phyloP scores from a whole-genome alignment of 345 rosid genomes.

The Linum lewisii region DNA sequence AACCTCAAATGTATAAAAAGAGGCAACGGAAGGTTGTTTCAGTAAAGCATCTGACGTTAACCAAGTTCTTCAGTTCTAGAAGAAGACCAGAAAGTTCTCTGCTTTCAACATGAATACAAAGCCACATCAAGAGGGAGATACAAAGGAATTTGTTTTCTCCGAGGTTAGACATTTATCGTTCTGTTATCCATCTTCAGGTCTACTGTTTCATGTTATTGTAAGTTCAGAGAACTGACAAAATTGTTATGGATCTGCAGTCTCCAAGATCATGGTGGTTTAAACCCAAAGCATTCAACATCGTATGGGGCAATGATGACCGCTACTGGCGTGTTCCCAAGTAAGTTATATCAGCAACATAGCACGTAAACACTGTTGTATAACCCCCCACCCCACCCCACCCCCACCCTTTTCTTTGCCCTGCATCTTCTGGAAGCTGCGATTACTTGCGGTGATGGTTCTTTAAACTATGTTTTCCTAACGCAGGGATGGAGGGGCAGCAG shows the following conservation, averaged over 20 bases:
- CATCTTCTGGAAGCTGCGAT: not conserved
- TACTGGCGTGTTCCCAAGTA: not conserved
- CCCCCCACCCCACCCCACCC: too few species aligned
- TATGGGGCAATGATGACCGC: constrained; percentile 5
- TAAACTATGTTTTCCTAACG: not conserved
- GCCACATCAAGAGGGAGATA: not conserved
- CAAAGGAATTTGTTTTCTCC: not conserved
- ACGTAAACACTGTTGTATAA: not conserved
- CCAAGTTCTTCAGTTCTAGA: not conserved
- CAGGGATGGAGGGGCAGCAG: not conserved
- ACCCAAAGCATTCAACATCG: not conserved
- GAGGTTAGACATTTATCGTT: not conserved
- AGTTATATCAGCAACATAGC: not conserved
- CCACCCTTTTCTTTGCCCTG: not conserved
- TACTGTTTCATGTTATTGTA: not conserved
- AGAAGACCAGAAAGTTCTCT: not conserved
- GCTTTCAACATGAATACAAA: not conserved
- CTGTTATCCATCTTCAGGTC: not conserved
- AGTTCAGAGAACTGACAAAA: too few species aligned
- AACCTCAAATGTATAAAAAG: too few species aligned
- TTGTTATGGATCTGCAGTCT: not conserved
- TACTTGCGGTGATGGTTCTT: not conserved
- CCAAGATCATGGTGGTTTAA: not conserved
- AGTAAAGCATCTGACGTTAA: not conserved
- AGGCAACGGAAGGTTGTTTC: not conserved